phyloP scores from a whole-genome alignment of 176 grass and related monocot genomes.

The Aegilops bicornis region DNA sequence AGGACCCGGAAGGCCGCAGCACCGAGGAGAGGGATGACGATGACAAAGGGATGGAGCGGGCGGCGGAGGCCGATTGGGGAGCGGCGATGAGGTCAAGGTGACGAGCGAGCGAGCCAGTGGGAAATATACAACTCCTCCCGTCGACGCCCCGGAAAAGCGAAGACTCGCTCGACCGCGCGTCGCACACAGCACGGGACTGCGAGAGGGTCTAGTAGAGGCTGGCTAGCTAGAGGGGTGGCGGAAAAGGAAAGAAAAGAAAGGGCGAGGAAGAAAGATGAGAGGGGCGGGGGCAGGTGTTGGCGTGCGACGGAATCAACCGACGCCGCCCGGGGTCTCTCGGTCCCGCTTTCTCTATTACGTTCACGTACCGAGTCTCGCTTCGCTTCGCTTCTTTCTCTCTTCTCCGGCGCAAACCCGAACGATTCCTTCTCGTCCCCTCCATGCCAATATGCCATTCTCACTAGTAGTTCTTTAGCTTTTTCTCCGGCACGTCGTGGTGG shows the following conservation, averaged over 20 bases:
- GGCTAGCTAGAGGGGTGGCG: not conserved
- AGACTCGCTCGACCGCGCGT: not conserved
- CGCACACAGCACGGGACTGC: not conserved
- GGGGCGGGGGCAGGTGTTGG: not conserved
- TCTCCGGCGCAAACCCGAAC: too few relatives aligned
- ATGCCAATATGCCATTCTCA: too few relatives aligned
- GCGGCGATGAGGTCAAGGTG: not conserved
- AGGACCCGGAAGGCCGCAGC: not conserved
- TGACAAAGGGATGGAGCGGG: not conserved
- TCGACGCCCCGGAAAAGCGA: not conserved
- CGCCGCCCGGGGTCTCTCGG: not conserved
- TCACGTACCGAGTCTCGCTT: too few relatives aligned
- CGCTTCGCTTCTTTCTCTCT: too few relatives aligned
- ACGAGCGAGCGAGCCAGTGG: not conserved
- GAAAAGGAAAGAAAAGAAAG: not conserved
- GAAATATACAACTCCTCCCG: not conserved
- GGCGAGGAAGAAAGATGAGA: not conserved
- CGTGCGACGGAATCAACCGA: constrained; percentile 7
- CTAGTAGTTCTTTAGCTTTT: too few relatives aligned
- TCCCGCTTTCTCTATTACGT: not conserved
- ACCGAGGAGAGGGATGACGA: not conserved
- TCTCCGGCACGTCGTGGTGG: too few relatives aligned
- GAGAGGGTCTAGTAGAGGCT: not conserved
- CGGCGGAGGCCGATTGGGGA: not conserved
- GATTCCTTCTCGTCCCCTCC: too few relatives aligned